Evolutionary conservation across 1,139 yeast genomes (phyloP).

Genomic region (Ashbya aceris): DNA sequence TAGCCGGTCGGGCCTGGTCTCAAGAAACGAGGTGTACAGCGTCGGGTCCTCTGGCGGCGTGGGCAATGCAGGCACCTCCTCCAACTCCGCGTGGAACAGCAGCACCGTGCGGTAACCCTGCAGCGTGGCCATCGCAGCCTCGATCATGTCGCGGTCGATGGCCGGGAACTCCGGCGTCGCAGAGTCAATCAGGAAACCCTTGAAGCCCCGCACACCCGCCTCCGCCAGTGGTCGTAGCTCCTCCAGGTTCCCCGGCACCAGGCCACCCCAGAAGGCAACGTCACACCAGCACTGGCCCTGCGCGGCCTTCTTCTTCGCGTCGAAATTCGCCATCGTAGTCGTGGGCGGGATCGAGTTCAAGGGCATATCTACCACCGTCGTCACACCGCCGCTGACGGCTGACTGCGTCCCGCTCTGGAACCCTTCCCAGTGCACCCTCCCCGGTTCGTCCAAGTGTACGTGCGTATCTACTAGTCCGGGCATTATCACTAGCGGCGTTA

Average conservation of each 20-base stretch:
- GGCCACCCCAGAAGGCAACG: constrained; percentile 94
- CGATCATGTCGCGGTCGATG: constrained; percentile 52
- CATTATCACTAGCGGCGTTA: constrained; percentile 58
- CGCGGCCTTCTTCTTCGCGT: constrained; percentile 69
- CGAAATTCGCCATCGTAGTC: constrained; percentile 68
- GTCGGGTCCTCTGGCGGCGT: constrained; percentile 53
- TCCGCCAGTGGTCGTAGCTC: constrained; percentile 65
- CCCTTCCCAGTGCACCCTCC: constrained; percentile 94
- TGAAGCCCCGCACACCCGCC: constrained; percentile 87
- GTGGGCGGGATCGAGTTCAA: constrained; percentile 93
- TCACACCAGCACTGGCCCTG: constrained; percentile 82
- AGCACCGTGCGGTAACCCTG: constrained; percentile 56
- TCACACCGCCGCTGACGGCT: constrained; percentile 92
- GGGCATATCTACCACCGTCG: constrained; percentile 95
- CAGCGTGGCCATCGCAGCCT: constrained; percentile 54
- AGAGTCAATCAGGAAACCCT: constrained; percentile 81
- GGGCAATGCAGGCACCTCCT: constrained; percentile 32
- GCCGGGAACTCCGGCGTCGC: constrained; percentile 95
- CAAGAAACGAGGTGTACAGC: constrained; percentile 61
- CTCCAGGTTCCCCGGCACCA: constrained; percentile 65
- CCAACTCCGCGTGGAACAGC: constrained; percentile 91
- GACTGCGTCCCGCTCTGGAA: constrained; percentile 87
- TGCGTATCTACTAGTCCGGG: constrained; percentile 94
- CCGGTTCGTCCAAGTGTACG: constrained; percentile 90
- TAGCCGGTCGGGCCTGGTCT: constrained; percentile 80